Conservation (phyloP, 345 rosid species). For the Hypericum androsaemum region DNA sequence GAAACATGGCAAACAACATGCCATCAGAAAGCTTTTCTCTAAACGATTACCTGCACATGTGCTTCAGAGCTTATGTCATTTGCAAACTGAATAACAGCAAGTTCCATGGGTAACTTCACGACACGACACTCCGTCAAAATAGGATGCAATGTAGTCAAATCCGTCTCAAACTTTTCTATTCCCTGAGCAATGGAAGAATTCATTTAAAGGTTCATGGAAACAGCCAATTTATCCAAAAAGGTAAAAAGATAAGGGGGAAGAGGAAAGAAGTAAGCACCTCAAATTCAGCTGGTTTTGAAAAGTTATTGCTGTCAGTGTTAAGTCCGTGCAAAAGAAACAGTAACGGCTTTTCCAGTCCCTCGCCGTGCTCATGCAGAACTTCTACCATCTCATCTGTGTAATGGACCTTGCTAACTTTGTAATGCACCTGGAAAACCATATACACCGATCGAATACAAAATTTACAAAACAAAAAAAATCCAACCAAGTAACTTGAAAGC, state of each 20-base stretch:
- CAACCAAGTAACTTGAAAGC: background rate
- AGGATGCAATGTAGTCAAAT: slow-evolving; percentile 71
- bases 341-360: slow-evolving; percentile 48
- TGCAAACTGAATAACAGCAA: slow-evolving; percentile 80
- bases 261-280: slow-evolving; percentile 38
- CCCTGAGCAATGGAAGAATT: slow-evolving; percentile 41
- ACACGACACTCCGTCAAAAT: slow-evolving; percentile 92
- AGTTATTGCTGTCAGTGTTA: slow-evolving; percentile 76
- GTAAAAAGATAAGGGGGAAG: slow-evolving; percentile 3
- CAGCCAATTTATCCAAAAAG: background rate
- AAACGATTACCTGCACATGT: slow-evolving; percentile 60
- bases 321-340: slow-evolving; percentile 77
- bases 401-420: slow-evolving; percentile 55
- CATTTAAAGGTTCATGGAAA: slow-evolving; percentile 1
- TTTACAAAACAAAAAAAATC: slow-evolving; percentile 8
- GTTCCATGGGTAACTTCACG: slow-evolving; percentile 67
- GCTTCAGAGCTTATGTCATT: slow-evolving; percentile 97
- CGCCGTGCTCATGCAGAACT: slow-evolving; percentile 40
- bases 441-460: slow-evolving; percentile 1
- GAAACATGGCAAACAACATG: background rate
- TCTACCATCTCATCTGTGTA: slow-evolving; percentile 60
- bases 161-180: slow-evolving; percentile 53
- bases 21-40: background rate
- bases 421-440: slow-evolving; percentile 47
- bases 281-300: slow-evolving; percentile 74